A percentile compares a stretch with the other conserved stretches of the same genome.
phyloP scores from a whole-genome alignment of 2,329 filamentous ascomycete species.

The Ceratocystis smalleyi region DNA sequence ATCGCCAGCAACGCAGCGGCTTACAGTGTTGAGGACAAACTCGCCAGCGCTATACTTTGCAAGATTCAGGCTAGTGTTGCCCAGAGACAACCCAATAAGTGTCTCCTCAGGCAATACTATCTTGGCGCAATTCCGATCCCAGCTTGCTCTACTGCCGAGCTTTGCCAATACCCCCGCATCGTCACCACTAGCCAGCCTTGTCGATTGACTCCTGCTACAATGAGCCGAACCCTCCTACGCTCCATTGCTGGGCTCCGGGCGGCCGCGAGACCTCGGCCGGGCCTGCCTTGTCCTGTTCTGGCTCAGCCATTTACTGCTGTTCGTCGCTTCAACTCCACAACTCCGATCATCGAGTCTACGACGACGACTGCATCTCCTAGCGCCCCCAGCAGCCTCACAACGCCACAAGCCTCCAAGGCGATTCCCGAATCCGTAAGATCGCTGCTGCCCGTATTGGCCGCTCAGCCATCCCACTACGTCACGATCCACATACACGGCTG shows the following conservation, averaged over 20 bases:
- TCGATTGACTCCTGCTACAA: slow-evolving; percentile 20
- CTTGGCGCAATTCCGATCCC: too few relatives aligned
- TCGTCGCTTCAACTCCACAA: slow-evolving; percentile 24
- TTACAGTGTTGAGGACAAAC: not conserved
- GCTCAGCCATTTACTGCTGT: slow-evolving; percentile 32
- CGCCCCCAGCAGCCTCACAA: slow-evolving; percentile 23
- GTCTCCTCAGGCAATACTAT: not conserved
- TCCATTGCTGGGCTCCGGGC: slow-evolving; percentile 46
- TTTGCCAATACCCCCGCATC: not conserved
- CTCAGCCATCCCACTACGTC: slow-evolving; percentile 63
- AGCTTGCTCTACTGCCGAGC: not conserved
- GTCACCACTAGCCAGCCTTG: not conserved
- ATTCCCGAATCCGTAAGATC: slow-evolving; percentile 36
- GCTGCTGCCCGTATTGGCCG: slow-evolving; percentile 54
- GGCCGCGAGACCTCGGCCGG: slow-evolving; percentile 20
- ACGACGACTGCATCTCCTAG: slow-evolving; percentile 24
- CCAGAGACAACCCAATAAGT: not conserved
- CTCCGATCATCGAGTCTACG: slow-evolving; percentile 16
- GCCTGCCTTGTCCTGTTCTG: slow-evolving; percentile 28
- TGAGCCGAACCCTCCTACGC: slow-evolving; percentile 47
- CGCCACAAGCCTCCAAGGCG: slow-evolving; percentile 35
- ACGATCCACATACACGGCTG: slow-evolving; percentile 64
- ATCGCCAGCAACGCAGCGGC: not conserved
- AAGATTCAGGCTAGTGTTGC: too few relatives aligned
- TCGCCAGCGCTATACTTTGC: not conserved